Percentiles rank a stretch among this genome's conserved stretches.
Evolutionary conservation across 345 rosid species (phyloP).

Genomic region (Corchorus capsularis): DNA sequence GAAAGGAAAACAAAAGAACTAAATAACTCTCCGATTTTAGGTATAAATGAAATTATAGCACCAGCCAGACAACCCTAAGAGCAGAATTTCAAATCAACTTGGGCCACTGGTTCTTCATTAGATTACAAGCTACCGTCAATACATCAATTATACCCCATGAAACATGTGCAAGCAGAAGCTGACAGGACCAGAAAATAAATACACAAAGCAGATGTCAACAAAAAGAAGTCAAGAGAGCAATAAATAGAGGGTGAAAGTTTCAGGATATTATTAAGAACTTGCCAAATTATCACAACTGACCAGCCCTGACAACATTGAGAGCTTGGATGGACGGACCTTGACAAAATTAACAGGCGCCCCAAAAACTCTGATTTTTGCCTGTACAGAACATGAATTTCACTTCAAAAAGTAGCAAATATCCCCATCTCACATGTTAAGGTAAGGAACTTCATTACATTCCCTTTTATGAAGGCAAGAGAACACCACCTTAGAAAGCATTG

Average conservation of each 20-base stretch:
- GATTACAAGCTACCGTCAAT: neutral
- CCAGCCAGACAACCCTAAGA: slow-evolving; percentile 11
- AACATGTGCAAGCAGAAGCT: neutral
- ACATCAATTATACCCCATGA: neutral
- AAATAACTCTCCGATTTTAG: neutral
- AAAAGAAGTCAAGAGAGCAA: neutral
- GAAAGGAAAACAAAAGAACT: neutral
- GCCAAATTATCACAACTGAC: slow-evolving; percentile 35
- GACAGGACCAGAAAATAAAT: neutral
- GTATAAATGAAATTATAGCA: neutral
- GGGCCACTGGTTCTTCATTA: neutral
- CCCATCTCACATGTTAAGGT: slow-evolving; percentile 5
- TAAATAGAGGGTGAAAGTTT: slow-evolving; percentile 8
- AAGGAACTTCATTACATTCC: slow-evolving; percentile 19
- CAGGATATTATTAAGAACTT: slow-evolving; percentile 33
- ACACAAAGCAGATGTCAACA: neutral
- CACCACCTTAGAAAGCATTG: slow-evolving; percentile 22
- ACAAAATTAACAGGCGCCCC: slow-evolving; percentile 22
- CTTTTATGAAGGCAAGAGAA: slow-evolving; percentile 11
- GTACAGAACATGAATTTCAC: slow-evolving; percentile 29
- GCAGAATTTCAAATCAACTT: neutral
- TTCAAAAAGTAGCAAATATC: slow-evolving; percentile 27
- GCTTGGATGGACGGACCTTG: slow-evolving; percentile 31
- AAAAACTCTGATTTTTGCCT: slow-evolving; percentile 28
- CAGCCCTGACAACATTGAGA: slow-evolving; percentile 33